phyloP scores from a whole-genome alignment of 2,329 filamentous ascomycete species.

The Thielaviopsis ethacetica region DNA sequence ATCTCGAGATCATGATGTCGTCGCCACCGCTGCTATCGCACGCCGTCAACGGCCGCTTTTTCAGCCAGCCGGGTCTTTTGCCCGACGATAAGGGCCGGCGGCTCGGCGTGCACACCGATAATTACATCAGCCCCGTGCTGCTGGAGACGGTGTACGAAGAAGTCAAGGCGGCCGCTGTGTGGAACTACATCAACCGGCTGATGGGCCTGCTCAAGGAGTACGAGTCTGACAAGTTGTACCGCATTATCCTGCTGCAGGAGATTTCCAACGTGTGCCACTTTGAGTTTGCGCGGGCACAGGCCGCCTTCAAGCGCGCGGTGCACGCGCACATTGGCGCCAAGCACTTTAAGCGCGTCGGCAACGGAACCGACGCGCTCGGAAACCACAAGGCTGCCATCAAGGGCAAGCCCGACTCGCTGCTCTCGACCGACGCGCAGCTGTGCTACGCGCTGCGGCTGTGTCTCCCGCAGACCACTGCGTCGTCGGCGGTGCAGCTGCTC shows the following conservation, averaged over 20 bases:
- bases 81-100: slow-evolving; percentile 27
- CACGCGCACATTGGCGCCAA: slow-evolving; percentile 21
- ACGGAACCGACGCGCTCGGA: slow-evolving; percentile 20
- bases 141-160: slow-evolving; percentile 25
- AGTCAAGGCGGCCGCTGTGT: slow-evolving; percentile 22
- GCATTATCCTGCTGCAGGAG: slow-evolving; percentile 26
- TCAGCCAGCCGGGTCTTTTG: slow-evolving; percentile 25
- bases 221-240: slow-evolving; percentile 18
- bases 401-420: slow-evolving; percentile 23
- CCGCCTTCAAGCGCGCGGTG: slow-evolving; percentile 25
- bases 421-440: slow-evolving; percentile 23
- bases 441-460: slow-evolving; percentile 28
- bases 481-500: slow-evolving; percentile 30
- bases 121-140: slow-evolving; percentile 24
- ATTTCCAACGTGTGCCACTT: slow-evolving; percentile 28
- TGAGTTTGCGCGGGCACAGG: slow-evolving; percentile 25
- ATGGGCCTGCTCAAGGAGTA: slow-evolving; percentile 19
- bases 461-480: slow-evolving; percentile 20
- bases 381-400: slow-evolving; percentile 25
- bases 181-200: slow-evolving; percentile 24
- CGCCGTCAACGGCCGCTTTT: slow-evolving; percentile 23
- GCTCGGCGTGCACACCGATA: slow-evolving; percentile 23
- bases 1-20: slow-evolving; percentile 19
- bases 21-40: slow-evolving; percentile 20
- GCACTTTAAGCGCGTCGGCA: slow-evolving; percentile 26